Evolutionary conservation across 202 grass and related monocot species (phyloP).

Genomic region (Schoenoplectus tabernaemontani): DNA sequence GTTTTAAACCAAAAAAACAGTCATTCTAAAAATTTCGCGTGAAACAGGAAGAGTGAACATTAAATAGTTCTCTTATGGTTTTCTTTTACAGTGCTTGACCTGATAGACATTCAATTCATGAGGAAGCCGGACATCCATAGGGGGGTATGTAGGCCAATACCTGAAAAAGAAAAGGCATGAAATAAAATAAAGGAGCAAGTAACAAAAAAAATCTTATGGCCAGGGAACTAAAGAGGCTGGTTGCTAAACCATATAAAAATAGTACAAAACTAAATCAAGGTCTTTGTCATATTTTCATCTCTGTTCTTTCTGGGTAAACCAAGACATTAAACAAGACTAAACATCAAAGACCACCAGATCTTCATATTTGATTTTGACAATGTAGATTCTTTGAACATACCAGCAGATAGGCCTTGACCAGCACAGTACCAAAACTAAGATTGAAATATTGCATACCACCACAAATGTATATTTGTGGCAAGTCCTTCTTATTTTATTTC

Average conservation of each 20-base stretch:
- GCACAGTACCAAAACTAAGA: not conserved
- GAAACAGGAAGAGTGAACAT: too few relatives aligned
- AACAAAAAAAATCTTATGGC: too few relatives aligned
- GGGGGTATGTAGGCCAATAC: conserved; percentile 99
- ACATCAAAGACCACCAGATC: not conserved
- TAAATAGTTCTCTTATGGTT: not conserved
- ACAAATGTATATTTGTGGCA: not conserved
- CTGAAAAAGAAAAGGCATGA: conserved; percentile 53
- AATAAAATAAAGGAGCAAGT: too few relatives aligned
- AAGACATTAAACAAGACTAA: not conserved
- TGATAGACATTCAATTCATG: conserved; percentile 98
- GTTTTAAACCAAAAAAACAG: not conserved
- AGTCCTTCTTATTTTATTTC: not conserved
- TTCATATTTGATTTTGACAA: not conserved
- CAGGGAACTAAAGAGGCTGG: conserved; percentile 8
- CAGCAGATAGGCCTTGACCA: not conserved
- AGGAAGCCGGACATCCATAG: conserved; percentile 95
- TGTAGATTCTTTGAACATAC: not conserved
- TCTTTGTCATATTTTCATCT: too few relatives aligned
- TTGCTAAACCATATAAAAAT: conserved; percentile 8
- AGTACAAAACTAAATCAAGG: not conserved
- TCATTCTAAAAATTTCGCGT: not conserved
- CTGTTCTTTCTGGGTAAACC: too few relatives aligned
- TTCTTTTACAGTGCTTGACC: conserved; percentile 43
- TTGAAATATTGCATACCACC: not conserved